Percentiles rank a stretch among this genome's conserved stretches.
phyloP scores from a whole-genome alignment of 176 grass and related monocot genomes.

The Themeda triandra region DNA sequence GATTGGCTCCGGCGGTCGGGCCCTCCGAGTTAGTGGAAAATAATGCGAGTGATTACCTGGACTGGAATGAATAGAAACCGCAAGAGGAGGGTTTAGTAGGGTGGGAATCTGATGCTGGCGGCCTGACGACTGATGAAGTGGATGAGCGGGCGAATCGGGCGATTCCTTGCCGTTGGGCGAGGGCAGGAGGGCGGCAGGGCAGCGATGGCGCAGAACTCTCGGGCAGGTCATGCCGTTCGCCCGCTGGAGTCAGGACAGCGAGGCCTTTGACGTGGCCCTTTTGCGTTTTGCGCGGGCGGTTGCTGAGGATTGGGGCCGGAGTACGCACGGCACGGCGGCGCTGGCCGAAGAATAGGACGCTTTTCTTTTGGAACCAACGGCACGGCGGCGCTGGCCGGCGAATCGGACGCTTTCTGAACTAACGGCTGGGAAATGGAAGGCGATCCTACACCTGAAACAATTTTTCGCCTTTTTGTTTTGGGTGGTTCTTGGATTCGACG shows the following conservation, averaged over 20 bases:
- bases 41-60: background rate
- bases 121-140: background rate
- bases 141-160: background rate
- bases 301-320: background rate
- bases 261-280: background rate
- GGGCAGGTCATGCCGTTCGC: background rate
- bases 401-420: background rate
- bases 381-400: background rate
- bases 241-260: background rate
- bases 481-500: no score
- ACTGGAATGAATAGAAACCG: background rate
- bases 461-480: background rate
- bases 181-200: background rate
- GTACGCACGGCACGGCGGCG: background rate
- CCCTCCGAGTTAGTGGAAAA: no score
- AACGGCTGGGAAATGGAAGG: background rate
- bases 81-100: background rate
- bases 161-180: conserved; percentile 29
- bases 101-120: conserved; percentile 40
- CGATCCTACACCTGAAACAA: background rate
- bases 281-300: background rate
- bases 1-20: no score
- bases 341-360: background rate
- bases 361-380: background rate
- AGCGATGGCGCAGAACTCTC: no score